Evolutionary conservation across 2,329 filamentous ascomycete genomes (phyloP).

Genomic region (Sordariomycetes sp.): DNA sequence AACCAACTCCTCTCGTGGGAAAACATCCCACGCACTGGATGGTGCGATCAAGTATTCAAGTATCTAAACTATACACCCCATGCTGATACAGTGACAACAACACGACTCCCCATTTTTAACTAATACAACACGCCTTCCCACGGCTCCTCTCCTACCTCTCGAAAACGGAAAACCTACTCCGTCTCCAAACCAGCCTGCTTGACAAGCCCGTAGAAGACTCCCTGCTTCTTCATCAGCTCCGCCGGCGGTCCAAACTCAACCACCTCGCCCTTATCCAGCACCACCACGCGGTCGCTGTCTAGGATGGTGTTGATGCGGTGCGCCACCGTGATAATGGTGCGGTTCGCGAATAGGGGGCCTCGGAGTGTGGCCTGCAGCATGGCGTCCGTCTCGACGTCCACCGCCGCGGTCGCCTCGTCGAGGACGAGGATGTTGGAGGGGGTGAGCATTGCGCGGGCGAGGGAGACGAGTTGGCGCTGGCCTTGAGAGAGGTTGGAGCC

Average conservation of each 20-base stretch:
- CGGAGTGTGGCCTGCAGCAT: constrained; percentile 52
- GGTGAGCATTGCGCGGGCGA: constrained; percentile 85
- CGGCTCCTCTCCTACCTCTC: not conserved
- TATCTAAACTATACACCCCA: too few species aligned
- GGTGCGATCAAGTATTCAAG: too few species aligned
- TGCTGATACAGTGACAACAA: too few species aligned
- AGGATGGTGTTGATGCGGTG: constrained; percentile 98
- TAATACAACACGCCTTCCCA: not conserved
- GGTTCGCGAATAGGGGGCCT: constrained; percentile 63
- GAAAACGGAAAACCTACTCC: constrained; percentile 13
- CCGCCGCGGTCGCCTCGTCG: constrained; percentile 83
- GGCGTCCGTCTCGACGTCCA: constrained; percentile 56
- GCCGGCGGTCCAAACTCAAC: constrained; percentile 84
- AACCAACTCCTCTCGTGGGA: too few species aligned
- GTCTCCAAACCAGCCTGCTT: constrained; percentile 70
- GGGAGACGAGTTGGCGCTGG: constrained; percentile 84
- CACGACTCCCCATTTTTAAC: too few species aligned
- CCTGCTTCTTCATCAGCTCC: constrained; percentile 60
- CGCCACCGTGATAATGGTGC: constrained; percentile 96
- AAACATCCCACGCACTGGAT: too few species aligned
- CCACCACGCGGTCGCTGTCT: constrained; percentile 76
- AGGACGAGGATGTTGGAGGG: constrained; percentile 95
- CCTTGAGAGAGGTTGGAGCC: constrained; percentile 92
- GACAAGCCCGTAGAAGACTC: constrained; percentile 80
- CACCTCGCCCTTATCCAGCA: constrained; percentile 81